Evolutionary conservation across 805 yeast genomes (phyloP), one percentile per base, ranked within the genome.

Genomic region (Ogataea ramenticola): DNA sequence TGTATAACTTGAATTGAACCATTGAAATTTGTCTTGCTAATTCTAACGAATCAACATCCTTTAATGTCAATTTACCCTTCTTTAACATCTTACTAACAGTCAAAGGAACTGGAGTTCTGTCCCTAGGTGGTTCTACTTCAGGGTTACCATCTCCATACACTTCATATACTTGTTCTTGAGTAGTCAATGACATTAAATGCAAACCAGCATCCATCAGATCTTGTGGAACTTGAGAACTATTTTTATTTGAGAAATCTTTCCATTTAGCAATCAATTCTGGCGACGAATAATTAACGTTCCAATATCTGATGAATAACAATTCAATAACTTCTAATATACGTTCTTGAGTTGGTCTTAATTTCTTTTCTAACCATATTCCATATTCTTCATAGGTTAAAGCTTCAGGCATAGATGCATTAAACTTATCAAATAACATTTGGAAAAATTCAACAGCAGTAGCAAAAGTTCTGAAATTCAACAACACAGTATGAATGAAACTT

Each of bases 1-100:
- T 65, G 59, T 83, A 90, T 29, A 80, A 63, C 37, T 72, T 74
- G 56, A 80, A 86, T 59, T 88, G 96, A 44, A 80, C 70, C n/a
- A 87, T 60, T 0, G 96, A 86, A 44, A 91, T 64, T 61, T 91
- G 97, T 42, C 89, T 70, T 0, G 97, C 96, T 50, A 90, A 71
- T 47, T 81, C 91, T 41, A 74, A 65, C 29, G 86, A 77, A 51
- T 85, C 90, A 42, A 87, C 75, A 42, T 86, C 93, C 46, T 77
- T 61, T 27, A 83, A 62, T 51, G 75, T 81, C 47, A 72, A 36
- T 53, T 67, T 68, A 39, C 71, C 63, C 26, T 52, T 52, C 37
- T 42, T 49, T 36, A 53, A 34, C 19, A 49, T 49, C 35, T 47
- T 49, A 22, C 53, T 49, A 8, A 46, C 10, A n/a, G 54, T 45